Base-by-base conservation (phyloP, 371 early-diverging fungal species). In the Mortierella sp. region DNA sequence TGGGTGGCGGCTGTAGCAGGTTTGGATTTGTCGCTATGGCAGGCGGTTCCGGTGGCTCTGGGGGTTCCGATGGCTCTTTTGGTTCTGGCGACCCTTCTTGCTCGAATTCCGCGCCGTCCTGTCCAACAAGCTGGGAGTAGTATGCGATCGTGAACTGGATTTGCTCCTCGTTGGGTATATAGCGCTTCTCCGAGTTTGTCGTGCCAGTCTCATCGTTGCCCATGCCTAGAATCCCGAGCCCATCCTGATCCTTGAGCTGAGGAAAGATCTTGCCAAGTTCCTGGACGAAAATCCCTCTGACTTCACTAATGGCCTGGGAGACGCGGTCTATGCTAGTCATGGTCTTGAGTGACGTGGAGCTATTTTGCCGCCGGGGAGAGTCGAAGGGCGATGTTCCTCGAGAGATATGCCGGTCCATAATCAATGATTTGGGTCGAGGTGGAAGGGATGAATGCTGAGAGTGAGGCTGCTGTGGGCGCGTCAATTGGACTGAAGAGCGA, bases 251-350 rank as follows among this genome's bases (percentile, higher is more conserved):
- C 39, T 83, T 83, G 24, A 83, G 79, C 53, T 83, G 84, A 13
- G 84, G 84, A 41, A 83, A 83, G 10, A 83, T 79, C 74, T 79
- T 79, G 41, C 84, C 84, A 1, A 83, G 72, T 31, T 83, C 84
- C 76, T 83, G 84, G 11, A 83, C 84, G 73, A 83, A 83, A 40
- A 83, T 83, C n/a, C 84, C 84, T 67, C 84, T 71, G 39, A 83
- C 84, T 67, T 83, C 84, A 41, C 84, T 76, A 22, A 83, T 83
- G 8, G 84, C 84, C 19, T 79, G 79, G 2, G 84, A 83, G 14
- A 83, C 84, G 6, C 84, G 72, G 48, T 76, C 79, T 53, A 83
- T 79, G 26, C 79, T 52, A 2, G 70, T 48, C 64, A 83, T 66
- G 16, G 43, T 67, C 37, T 70, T 78, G 16, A 77, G 26, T 5